These are phyloP conservation scores for Bolboschoenoplectus hybrid DNA, from an alignment of 202 grass and related monocot genomes.

Conservation along the genomic window DNA sequence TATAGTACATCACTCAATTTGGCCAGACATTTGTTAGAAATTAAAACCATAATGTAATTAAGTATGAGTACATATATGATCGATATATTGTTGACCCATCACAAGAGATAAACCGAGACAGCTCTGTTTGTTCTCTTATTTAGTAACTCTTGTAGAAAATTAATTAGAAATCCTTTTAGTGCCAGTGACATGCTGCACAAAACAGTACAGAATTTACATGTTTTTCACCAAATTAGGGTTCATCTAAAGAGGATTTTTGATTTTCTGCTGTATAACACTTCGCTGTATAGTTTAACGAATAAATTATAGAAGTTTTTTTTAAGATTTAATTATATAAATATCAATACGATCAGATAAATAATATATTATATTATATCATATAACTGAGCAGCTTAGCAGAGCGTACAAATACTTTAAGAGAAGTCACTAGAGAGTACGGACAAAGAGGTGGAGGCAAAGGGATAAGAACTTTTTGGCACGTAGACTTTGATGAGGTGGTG, in stretches of 20 bases:
- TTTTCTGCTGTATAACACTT: too few relatives aligned
- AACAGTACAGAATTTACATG: neutral
- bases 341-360: too few relatives aligned
- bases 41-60: neutral
- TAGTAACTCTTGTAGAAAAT: neutral
- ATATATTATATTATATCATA: too few relatives aligned
- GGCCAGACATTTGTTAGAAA: neutral
- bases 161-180: conserved; percentile 5
- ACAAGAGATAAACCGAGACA: neutral
- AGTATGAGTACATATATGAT: neutral
- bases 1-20: neutral
- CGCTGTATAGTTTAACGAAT: too few relatives aligned
- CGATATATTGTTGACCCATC: too few relatives aligned
- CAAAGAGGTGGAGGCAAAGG: neutral
- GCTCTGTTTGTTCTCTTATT: neutral
- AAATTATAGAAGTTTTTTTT: too few relatives aligned
- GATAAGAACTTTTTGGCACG: conserved; percentile 23
- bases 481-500: conserved; percentile 8
- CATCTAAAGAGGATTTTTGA: neutral
- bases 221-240: neutral
- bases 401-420: neutral
- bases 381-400: neutral
- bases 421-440: too few relatives aligned
- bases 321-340: too few relatives aligned
- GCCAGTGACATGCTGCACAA: conserved; percentile 13